phyloP scores from a whole-genome alignment of 495 filamentous ascomycete genomes.

The Penicillium angulare region DNA sequence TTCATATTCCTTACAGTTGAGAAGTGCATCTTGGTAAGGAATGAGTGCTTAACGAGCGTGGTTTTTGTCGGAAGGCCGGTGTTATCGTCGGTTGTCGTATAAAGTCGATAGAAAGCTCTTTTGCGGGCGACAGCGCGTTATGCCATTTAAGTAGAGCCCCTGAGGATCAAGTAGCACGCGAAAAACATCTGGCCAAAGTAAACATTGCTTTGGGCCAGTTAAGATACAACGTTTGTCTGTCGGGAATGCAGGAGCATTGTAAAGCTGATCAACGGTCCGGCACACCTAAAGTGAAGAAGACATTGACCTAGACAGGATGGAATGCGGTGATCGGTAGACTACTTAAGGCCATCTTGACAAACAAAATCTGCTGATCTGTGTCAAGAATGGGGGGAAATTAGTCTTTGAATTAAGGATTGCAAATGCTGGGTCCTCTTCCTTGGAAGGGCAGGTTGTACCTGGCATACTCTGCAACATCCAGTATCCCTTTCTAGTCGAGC shows the following conservation, averaged over 20 bases:
- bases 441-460: neutral
- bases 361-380: neutral
- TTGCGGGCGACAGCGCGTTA: neutral
- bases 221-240: neutral
- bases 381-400: neutral
- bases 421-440: neutral
- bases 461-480: neutral
- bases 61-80: neutral
- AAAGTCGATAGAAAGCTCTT: neutral
- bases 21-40: constrained; percentile 2
- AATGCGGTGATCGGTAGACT: neutral
- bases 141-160: neutral
- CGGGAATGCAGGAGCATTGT: neutral
- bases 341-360: neutral
- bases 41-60: neutral
- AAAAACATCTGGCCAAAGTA: neutral
- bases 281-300: neutral
- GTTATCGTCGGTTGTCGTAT: constrained; percentile 4
- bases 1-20: constrained; percentile 15
- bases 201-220: neutral
- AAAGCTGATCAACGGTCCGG: neutral
- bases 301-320: neutral
- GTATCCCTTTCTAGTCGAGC: neutral
- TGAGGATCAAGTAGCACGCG: neutral
- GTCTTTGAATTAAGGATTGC: neutral